These are phyloP conservation scores for Mycena capillaripes DNA, from an alignment of 768 basidiomycete genomes.

Conservation along the genomic window DNA sequence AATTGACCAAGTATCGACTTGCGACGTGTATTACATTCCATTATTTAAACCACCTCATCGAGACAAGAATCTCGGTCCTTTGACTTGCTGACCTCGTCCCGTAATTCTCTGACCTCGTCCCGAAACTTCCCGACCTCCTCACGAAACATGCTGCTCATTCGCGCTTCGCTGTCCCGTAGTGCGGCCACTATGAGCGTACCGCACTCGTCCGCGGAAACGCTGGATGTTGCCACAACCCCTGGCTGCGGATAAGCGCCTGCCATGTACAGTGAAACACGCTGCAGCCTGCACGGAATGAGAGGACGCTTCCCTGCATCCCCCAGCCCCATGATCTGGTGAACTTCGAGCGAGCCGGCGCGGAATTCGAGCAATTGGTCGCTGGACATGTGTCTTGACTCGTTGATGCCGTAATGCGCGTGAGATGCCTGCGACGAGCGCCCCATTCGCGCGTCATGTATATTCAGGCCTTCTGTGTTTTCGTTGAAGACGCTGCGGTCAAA, in stretches of 20 bases:
- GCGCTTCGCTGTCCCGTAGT: slow-evolving; percentile 4
- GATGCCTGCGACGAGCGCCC: slow-evolving; percentile 9
- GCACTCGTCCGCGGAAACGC: slow-evolving; percentile 1
- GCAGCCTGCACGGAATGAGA: slow-evolving; percentile 8
- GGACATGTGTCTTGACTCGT: slow-evolving; percentile 1
- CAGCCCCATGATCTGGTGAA: slow-evolving; percentile 8
- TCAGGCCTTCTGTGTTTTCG: slow-evolving; percentile 6
- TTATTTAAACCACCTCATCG: slow-evolving; percentile 10
- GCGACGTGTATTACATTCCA: slow-evolving; percentile 4
- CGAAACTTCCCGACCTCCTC: neutral
- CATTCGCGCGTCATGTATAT: slow-evolving; percentile 5
- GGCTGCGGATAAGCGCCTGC: slow-evolving; percentile 4
- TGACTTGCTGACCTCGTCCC: neutral
- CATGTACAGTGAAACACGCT: slow-evolving; percentile 2
- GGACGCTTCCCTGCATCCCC: slow-evolving; percentile 5
- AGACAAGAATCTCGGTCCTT: neutral
- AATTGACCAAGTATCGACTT: too few species aligned
- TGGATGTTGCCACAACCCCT: slow-evolving; percentile 5
- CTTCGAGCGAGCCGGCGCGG: neutral
- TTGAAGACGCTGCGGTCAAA: slow-evolving; percentile 7
- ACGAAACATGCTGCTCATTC: neutral
- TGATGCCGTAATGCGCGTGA: slow-evolving; percentile 10
- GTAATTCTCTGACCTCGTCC: neutral
- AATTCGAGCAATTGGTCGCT: slow-evolving; percentile 6
- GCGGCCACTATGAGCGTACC: neutral